phyloP scores from a whole-genome alignment of 73 alveolate genomes.

The Tetrahymena thermophila region DNA sequence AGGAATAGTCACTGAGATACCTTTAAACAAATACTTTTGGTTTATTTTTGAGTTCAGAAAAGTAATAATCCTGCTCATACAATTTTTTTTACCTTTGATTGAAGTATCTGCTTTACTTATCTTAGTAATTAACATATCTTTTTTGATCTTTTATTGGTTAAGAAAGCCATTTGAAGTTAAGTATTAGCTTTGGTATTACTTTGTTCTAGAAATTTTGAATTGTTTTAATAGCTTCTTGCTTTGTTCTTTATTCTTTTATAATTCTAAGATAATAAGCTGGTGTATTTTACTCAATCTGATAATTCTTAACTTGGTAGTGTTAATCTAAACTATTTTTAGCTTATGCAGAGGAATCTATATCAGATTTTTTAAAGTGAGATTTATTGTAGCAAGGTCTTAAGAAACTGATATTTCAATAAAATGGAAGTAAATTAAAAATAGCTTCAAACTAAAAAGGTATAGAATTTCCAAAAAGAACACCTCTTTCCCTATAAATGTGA shows the following conservation, averaged over 20 bases:
- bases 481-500: not conserved
- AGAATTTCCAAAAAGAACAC: not conserved
- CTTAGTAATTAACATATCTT: not conserved
- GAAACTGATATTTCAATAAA: not conserved
- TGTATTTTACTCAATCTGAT: not conserved
- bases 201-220: not conserved
- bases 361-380: not conserved
- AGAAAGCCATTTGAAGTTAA: not conserved
- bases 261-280: not conserved
- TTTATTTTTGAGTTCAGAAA: not conserved
- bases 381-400: not conserved
- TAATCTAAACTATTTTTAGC: not conserved
- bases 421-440: not conserved
- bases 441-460: not conserved
- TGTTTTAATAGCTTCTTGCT: not conserved
- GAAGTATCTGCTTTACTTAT: not conserved
- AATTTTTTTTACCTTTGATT: not conserved
- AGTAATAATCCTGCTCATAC: not conserved
- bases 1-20: not conserved
- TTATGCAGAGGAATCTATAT: not conserved
- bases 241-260: not conserved
- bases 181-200: not conserved
- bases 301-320: not conserved
- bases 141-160: not conserved
- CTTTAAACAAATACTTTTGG: not conserved